Evolutionary conservation across 331 rosid genomes (phyloP).

Genomic region (Phaseolus coccineus): DNA sequence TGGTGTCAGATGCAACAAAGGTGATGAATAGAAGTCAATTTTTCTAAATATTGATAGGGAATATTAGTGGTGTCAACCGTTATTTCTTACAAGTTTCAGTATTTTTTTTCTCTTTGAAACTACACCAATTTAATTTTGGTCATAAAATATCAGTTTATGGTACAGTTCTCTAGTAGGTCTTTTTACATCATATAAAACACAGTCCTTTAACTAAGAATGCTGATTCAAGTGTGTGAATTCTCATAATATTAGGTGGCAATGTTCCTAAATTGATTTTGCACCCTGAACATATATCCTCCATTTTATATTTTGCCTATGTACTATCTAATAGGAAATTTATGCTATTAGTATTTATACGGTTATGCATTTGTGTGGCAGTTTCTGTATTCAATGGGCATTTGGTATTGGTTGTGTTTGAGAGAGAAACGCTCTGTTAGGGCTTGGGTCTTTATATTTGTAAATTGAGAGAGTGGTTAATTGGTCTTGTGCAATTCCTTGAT

Average conservation of each 20-base stretch:
- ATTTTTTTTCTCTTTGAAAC: constrained; percentile 25
- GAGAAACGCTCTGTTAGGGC: not conserved
- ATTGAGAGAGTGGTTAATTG: not conserved
- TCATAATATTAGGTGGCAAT: not conserved
- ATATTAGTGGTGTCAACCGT: constrained; percentile 29
- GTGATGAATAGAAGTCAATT: constrained; percentile 54
- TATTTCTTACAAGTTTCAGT: constrained; percentile 32
- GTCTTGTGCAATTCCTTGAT: too few relatives aligned
- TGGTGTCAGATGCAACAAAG: constrained; percentile 92
- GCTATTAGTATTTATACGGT: not conserved
- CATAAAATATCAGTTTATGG: constrained; percentile 20
- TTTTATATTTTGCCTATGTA: not conserved
- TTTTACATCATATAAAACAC: not conserved
- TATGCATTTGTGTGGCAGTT: not conserved
- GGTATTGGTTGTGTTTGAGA: not conserved
- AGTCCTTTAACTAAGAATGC: not conserved
- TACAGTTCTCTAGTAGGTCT: constrained; percentile 9
- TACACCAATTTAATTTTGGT: constrained; percentile 31
- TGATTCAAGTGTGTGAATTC: constrained; percentile 26
- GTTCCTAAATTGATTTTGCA: constrained; percentile 9
- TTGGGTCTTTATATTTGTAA: not conserved
- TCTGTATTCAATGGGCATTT: not conserved
- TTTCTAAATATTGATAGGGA: constrained; percentile 24
- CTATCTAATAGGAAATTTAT: too few relatives aligned
- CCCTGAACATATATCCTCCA: not conserved